These are phyloP conservation scores for Exutisphaerella laricina DNA, from an alignment of 2,329 filamentous ascomycete genomes.

Conservation along the genomic window DNA sequence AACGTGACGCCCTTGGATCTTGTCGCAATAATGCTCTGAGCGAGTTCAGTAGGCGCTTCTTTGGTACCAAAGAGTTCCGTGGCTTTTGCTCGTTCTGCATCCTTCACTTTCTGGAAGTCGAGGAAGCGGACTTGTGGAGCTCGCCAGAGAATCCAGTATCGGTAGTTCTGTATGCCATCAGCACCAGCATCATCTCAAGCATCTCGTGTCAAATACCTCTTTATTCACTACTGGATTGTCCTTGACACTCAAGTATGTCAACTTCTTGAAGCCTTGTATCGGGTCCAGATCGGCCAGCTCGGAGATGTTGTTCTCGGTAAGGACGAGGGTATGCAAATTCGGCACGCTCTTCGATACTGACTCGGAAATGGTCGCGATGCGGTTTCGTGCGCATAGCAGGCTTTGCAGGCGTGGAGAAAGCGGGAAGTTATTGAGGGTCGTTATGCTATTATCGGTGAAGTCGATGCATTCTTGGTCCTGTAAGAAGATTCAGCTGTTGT, in stretches of 20 bases:
- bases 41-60: slow-evolving; percentile 72
- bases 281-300: slow-evolving; percentile 86
- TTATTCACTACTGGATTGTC: slow-evolving; percentile 90
- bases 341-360: slow-evolving; percentile 70
- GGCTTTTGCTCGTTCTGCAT: slow-evolving; percentile 71
- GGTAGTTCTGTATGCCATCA: slow-evolving; percentile 64
- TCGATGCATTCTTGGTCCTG: slow-evolving; percentile 88
- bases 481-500: not conserved
- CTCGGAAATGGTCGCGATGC: slow-evolving; percentile 74
- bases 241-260: slow-evolving; percentile 74
- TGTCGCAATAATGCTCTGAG: slow-evolving; percentile 75
- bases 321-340: slow-evolving; percentile 72
- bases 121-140: slow-evolving; percentile 82
- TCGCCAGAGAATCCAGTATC: slow-evolving; percentile 84
- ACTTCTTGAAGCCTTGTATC: slow-evolving; percentile 59
- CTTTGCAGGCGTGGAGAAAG: slow-evolving; percentile 82
- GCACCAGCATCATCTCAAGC: not conserved
- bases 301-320: slow-evolving; percentile 73
- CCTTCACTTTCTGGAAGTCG: slow-evolving; percentile 87
- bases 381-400: slow-evolving; percentile 83
- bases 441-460: slow-evolving; percentile 96
- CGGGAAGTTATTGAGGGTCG: slow-evolving; percentile 84
- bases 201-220: slow-evolving; percentile 59
- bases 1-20: slow-evolving; percentile 52
- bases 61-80: slow-evolving; percentile 75